Conservation (phyloP, 306 rosid genomes). For the Hippophae rhamnoides region DNA sequence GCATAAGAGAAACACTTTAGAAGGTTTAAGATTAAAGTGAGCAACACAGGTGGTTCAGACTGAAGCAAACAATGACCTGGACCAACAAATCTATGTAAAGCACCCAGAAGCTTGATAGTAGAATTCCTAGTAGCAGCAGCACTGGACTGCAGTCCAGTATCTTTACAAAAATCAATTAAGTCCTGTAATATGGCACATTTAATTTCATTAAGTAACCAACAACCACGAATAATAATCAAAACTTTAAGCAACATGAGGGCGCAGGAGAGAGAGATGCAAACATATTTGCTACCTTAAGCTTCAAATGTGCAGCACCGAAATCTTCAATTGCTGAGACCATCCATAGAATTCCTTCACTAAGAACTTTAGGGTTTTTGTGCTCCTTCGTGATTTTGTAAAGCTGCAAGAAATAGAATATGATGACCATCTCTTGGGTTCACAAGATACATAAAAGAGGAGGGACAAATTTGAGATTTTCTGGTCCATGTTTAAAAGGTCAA, state of each 20-base stretch:
- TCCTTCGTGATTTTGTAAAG: constrained; percentile 92
- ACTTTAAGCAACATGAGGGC: neutral
- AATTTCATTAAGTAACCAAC: constrained; percentile 9
- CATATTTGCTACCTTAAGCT: constrained; percentile 63
- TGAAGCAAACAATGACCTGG: constrained; percentile 60
- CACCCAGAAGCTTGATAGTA: constrained; percentile 91
- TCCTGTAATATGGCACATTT: constrained; percentile 45
- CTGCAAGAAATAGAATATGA: constrained; percentile 26
- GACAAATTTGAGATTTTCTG: neutral
- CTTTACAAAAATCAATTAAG: constrained; percentile 91
- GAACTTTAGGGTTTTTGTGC: constrained; percentile 98
- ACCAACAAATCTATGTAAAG: constrained; percentile 90
- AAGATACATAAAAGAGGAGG: constrained; percentile 7
- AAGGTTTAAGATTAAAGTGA: constrained; percentile 7
- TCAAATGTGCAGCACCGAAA: constrained; percentile 76
- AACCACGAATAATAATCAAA: neutral
- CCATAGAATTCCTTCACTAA: constrained; percentile 93
- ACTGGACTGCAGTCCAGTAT: constrained; percentile 90
- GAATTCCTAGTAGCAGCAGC: constrained; percentile 90
- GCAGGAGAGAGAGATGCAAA: constrained; percentile 2
- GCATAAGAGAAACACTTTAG: constrained; percentile 26
- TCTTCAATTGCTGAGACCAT: constrained; percentile 96
- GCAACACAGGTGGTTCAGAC: constrained; percentile 9
- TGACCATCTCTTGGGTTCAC: constrained; percentile 2
- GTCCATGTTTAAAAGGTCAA: neutral